Percentiles rank a stretch among this genome's conserved stretches.
Evolutionary conservation across 352 stramenopile genomes (phyloP).

Genomic region (Globisporangium spiculum): DNA sequence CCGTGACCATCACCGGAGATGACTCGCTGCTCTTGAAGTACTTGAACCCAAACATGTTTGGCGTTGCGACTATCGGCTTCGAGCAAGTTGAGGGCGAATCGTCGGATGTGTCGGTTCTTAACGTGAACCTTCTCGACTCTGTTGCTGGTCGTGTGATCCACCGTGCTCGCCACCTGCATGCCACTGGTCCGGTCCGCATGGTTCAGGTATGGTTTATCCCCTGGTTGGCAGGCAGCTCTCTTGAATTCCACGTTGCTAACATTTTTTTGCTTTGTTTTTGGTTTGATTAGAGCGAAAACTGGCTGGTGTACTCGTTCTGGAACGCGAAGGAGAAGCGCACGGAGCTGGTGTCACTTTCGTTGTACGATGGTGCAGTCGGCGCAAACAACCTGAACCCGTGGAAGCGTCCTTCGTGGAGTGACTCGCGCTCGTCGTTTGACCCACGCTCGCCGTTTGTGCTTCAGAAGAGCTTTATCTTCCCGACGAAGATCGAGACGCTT

Average conservation of each 20-base stretch:
- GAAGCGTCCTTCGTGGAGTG: conserved; percentile 88
- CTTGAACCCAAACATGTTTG: conserved; percentile 95
- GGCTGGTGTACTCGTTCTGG: conserved; percentile 96
- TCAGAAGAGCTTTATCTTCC: conserved; percentile 94
- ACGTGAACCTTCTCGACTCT: conserved; percentile 93
- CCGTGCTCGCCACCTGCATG: conserved; percentile 86
- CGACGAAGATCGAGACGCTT: conserved; percentile 87
- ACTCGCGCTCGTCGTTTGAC: conserved; percentile 92
- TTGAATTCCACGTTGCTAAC: conserved; percentile 9
- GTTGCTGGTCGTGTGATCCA: conserved; percentile 94
- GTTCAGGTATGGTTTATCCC: conserved; percentile 41
- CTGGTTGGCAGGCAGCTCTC: not conserved
- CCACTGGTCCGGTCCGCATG: conserved; percentile 58
- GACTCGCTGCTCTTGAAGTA: conserved; percentile 98
- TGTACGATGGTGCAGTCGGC: conserved; percentile 96
- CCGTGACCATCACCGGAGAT: conserved; percentile 89
- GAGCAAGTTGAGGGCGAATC: conserved; percentile 36
- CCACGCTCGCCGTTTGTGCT: conserved; percentile 88
- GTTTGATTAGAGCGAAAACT: conserved; percentile 90
- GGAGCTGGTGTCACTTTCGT: conserved; percentile 76
- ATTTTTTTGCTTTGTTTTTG: conserved; percentile 6
- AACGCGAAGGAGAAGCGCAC: conserved; percentile 89
- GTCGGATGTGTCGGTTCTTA: conserved; percentile 49
- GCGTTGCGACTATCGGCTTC: conserved; percentile 81
- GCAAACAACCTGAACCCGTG: conserved; percentile 94